Conservation (phyloP, 129 eudicot genomes). For the sunflower (Helianthus annuus) region HanXRQr2.0-SUNRISE NC_035433.2:49542741-49543240, state of each 20-base stretch:
- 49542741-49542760: conserved; percentile 57
- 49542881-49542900: conserved; percentile 62
- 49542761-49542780: conserved; percentile 53
- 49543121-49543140: too few relatives aligned
- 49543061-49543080: conserved; percentile 81
- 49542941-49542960: conserved; percentile 66
- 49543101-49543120: too few relatives aligned
- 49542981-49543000: conserved; percentile 77
- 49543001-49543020: conserved; percentile 68
- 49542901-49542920: conserved; percentile 74
- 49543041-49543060: conserved; percentile 74
- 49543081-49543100: conserved; percentile 84
- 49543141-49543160: too few relatives aligned
- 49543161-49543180: too few relatives aligned
- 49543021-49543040: conserved; percentile 38
- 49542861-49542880: conserved; percentile 73
- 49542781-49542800: conserved; percentile 52
- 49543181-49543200: too few relatives aligned
- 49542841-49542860: conserved; percentile 55
- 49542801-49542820: conserved; percentile 44
- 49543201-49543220: too few relatives aligned
- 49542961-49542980: conserved; percentile 80
- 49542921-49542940: conserved; percentile 63
- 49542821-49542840: conserved; percentile 30
- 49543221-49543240: too few relatives aligned